Conservation (phyloP, 352 stramenopile genomes). For the Phytophthora colocasiae region DNA sequence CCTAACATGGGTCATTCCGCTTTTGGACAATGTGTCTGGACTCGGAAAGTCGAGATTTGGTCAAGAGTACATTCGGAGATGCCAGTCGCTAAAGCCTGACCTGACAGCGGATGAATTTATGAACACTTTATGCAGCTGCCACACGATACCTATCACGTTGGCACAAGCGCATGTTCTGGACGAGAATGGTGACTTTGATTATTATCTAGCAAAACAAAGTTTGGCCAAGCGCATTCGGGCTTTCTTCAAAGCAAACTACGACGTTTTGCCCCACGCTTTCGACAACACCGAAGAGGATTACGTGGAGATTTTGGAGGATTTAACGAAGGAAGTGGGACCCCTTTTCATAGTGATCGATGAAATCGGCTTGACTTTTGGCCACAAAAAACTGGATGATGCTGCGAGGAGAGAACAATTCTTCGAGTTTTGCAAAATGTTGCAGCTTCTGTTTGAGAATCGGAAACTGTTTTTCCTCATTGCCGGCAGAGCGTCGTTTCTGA, state of each 20-base stretch:
- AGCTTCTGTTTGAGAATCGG: neutral
- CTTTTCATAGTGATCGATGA: constrained; percentile 36
- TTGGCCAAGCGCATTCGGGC: no score
- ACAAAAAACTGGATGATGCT: neutral
- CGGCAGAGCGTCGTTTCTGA: constrained; percentile 18
- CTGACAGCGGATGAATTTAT: no score
- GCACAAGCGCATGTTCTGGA: no score
- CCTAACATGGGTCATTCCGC: constrained; percentile 4
- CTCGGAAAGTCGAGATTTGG: constrained; percentile 21
- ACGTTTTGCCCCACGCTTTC: neutral
- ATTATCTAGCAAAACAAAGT: no score
- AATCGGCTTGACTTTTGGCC: constrained; percentile 7
- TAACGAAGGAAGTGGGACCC: constrained; percentile 20
- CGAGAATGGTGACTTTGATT: no score
- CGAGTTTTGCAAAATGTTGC: neutral
- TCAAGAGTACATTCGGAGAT: constrained; percentile 18
- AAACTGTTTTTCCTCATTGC: constrained; percentile 24
- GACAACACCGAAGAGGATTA: no score
- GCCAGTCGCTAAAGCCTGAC: neutral
- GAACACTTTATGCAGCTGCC: no score
- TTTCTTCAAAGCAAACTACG: neutral
- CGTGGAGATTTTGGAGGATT: no score
- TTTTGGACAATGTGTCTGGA: constrained; percentile 6
- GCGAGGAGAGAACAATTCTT: neutral
- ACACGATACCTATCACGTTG: no score